These are phyloP conservation scores for Spizellomyces sp. DNA, from an alignment of 192 early-diverging fungal genomes.

Conservation along the genomic window DNA sequence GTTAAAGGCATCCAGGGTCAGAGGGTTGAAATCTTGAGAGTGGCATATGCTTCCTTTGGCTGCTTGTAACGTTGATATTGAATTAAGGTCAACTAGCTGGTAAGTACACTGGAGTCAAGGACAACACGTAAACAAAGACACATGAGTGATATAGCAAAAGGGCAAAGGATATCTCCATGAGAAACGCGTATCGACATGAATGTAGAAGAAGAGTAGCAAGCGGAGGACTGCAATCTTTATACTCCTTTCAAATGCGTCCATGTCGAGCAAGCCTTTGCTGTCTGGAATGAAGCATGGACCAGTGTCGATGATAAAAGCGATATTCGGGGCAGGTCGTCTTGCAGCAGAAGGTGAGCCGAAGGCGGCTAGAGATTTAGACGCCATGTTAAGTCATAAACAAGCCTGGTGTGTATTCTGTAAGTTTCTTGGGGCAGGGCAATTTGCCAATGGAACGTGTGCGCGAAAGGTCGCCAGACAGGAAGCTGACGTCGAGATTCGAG, in stretches of 20 bases:
- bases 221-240: slow-evolving; percentile 8
- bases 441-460: too few relatives aligned
- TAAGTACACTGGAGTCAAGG: too few relatives aligned
- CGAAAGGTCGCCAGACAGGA: too few relatives aligned
- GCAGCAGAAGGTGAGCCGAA: slow-evolving; percentile 18
- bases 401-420: too few relatives aligned
- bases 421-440: too few relatives aligned
- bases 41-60: background rate
- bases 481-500: too few relatives aligned
- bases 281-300: background rate
- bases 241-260: background rate
- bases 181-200: slow-evolving; percentile 26
- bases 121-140: too few relatives aligned
- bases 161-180: slow-evolving; percentile 15
- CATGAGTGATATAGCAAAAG: too few relatives aligned
- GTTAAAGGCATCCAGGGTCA: background rate
- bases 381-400: too few relatives aligned
- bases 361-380: too few relatives aligned
- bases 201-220: slow-evolving; percentile 24
- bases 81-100: slow-evolving; percentile 3
- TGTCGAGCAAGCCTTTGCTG: background rate
- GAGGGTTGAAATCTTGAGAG: slow-evolving; percentile 10
- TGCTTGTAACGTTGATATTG: slow-evolving; percentile 3
- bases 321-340: slow-evolving; percentile 10
- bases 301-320: slow-evolving; percentile 16